Conservation (phyloP, 345 rosid species). For the Passiflora organensis region DNA sequence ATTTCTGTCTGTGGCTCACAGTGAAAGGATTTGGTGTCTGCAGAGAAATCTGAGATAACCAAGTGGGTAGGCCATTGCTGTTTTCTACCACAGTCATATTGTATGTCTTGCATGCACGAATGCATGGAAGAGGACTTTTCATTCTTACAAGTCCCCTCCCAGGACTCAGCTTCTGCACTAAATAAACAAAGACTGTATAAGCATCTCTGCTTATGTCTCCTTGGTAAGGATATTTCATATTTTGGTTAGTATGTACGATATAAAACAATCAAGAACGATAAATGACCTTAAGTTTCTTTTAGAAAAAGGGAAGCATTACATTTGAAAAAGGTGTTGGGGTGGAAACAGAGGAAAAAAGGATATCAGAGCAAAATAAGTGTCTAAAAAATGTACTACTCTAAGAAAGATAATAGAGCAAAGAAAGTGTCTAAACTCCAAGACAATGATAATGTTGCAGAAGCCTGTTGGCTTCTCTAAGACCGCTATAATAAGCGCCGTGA, state of each 20-base stretch:
- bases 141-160: conserved; percentile 6
- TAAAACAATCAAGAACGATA: too few relatives aligned
- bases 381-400: too few relatives aligned
- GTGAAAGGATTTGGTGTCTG: conserved; percentile 33
- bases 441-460: conserved; percentile 79
- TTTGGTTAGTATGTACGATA: too few relatives aligned
- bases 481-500: conserved; percentile 96
- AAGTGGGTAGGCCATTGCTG: conserved; percentile 29
- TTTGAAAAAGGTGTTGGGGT: conserved; percentile 23
- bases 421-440: conserved; percentile 40
- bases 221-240: conserved; percentile 21
- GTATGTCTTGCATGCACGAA: conserved; percentile 16
- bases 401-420: too few relatives aligned
- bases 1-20: conserved; percentile 23
- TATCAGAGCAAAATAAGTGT: conserved; percentile 17
- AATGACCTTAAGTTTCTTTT: too few relatives aligned
- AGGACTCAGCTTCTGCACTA: too few relatives aligned
- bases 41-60: conserved; percentile 38
- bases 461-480: conserved; percentile 91
- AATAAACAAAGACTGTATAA: conserved; percentile 17
- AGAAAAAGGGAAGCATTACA: conserved; percentile 44
- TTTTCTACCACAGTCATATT: conserved; percentile 16
- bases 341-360: conserved; percentile 23
- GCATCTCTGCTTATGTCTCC: conserved; percentile 20
- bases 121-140: too few relatives aligned